phyloP scores from a whole-genome alignment of 75 land plant species.

The Picea sitchensis region DNA sequence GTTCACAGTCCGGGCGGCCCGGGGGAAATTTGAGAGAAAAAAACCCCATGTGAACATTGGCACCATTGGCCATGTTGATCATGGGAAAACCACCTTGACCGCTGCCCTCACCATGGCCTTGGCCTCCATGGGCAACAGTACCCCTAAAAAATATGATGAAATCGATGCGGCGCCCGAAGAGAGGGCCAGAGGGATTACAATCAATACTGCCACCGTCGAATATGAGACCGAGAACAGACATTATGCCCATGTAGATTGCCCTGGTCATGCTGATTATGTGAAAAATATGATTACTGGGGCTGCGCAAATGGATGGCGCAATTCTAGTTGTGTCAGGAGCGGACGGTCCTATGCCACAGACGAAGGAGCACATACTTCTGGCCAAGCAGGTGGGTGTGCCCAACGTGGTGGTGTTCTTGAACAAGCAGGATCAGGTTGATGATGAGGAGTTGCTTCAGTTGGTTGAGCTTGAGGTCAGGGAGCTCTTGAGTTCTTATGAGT shows the following conservation, averaged over 20 bases:
- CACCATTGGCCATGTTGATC: constrained; percentile 97
- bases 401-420: constrained; percentile 88
- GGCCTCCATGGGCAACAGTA: constrained; percentile 59
- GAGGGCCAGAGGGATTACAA: constrained; percentile 87
- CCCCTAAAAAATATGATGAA: constrained; percentile 90
- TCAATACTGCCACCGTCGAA: constrained; percentile 95
- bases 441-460: constrained; percentile 76
- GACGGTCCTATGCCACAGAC: constrained; percentile 99
- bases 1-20: constrained; percentile 65
- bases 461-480: constrained; percentile 95
- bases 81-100: constrained; percentile 96
- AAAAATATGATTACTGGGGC: constrained; percentile 98
- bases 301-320: constrained; percentile 96
- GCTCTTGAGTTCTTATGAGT: constrained; percentile 77
- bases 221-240: constrained; percentile 90
- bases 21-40: constrained; percentile 90
- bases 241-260: constrained; percentile 95
- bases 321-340: constrained; percentile 86
- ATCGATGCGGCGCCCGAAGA: constrained; percentile 99
- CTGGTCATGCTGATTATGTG: constrained; percentile 95
- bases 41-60: constrained; percentile 98
- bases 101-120: constrained; percentile 96
- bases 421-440: constrained; percentile 84
- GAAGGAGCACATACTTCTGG: constrained; percentile 92
- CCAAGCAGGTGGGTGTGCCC: constrained; percentile 96